These are phyloP conservation scores for Pseudofabraea citricarpa DNA, from an alignment of 2,329 filamentous ascomycete genomes.

Conservation along the genomic window DNA sequence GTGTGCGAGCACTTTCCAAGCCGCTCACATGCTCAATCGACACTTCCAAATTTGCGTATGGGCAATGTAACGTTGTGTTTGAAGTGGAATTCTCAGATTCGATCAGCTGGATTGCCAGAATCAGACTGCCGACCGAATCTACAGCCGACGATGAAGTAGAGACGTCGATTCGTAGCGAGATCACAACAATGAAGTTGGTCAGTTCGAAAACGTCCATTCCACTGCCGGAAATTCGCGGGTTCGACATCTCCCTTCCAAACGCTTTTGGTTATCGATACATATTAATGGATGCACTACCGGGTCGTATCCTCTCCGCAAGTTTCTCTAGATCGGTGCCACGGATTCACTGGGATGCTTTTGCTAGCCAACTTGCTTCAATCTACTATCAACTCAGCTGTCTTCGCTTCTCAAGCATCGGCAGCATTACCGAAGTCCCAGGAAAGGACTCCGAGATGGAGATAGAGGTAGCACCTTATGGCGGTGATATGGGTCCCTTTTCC, in stretches of 20 bases:
- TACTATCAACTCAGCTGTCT: constrained; percentile 3
- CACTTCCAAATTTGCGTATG: constrained; percentile 1
- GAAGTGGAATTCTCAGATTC: constrained; percentile 1
- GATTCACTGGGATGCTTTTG: background rate
- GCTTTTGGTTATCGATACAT: constrained; percentile 1
- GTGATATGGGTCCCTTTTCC: background rate
- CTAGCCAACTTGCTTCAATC: background rate
- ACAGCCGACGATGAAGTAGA: background rate
- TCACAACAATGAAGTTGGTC: constrained; percentile 1
- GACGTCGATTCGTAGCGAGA: background rate
- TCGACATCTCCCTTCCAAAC: background rate
- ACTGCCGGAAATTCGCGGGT: background rate
- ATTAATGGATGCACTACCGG: constrained; percentile 1
- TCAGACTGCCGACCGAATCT: background rate
- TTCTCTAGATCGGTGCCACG: background rate
- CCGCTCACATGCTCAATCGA: constrained; percentile 3
- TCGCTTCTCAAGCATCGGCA: background rate
- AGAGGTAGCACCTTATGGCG: background rate
- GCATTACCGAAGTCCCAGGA: background rate
- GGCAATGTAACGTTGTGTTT: constrained; percentile 1
- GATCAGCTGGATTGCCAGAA: background rate
- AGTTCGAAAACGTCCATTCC: background rate
- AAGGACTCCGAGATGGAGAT: background rate
- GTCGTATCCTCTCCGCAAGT: background rate
- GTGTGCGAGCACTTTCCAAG: too few relatives aligned